Evolutionary conservation across 2,329 filamentous ascomycete species (phyloP).

Genomic region (Tolypocladium pustulatum): DNA sequence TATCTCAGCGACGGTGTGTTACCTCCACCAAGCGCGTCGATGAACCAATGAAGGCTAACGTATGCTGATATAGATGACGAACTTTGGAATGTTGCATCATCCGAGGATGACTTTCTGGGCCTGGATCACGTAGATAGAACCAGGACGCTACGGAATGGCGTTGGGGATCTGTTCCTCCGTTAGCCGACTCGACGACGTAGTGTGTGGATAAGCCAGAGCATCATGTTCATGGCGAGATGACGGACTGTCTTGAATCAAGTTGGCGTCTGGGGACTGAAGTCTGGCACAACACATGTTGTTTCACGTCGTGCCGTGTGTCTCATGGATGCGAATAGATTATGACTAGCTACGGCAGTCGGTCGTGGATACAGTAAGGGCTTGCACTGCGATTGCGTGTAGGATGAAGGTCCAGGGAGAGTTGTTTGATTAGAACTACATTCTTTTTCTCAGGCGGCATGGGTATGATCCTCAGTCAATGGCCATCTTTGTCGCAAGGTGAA

Average conservation of each 20-base stretch:
- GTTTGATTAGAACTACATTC: background rate
- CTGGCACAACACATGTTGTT: background rate
- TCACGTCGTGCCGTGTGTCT: background rate
- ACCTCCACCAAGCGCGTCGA: background rate
- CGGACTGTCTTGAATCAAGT: background rate
- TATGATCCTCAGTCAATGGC: background rate
- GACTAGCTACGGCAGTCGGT: background rate
- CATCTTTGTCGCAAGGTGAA: background rate
- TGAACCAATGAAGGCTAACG: background rate
- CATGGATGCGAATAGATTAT: background rate
- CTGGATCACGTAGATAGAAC: slow-evolving; percentile 57
- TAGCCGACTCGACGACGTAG: slow-evolving; percentile 11
- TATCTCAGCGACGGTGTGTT: slow-evolving; percentile 80
- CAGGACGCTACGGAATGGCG: slow-evolving; percentile 46
- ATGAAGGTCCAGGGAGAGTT: background rate
- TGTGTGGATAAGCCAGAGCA: background rate
- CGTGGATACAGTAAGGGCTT: background rate
- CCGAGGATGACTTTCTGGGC: slow-evolving; percentile 52
- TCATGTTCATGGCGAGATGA: background rate
- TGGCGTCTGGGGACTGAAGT: slow-evolving; percentile 2
- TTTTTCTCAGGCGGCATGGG: background rate
- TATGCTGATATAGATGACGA: slow-evolving; percentile 38
- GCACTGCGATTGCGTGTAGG: background rate
- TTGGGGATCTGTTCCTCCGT: slow-evolving; percentile 51
- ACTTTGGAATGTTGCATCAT: slow-evolving; percentile 39